Conservation (phyloP, 2,329 filamentous ascomycete genomes). For the Colletotrichum liriopes region DNA sequence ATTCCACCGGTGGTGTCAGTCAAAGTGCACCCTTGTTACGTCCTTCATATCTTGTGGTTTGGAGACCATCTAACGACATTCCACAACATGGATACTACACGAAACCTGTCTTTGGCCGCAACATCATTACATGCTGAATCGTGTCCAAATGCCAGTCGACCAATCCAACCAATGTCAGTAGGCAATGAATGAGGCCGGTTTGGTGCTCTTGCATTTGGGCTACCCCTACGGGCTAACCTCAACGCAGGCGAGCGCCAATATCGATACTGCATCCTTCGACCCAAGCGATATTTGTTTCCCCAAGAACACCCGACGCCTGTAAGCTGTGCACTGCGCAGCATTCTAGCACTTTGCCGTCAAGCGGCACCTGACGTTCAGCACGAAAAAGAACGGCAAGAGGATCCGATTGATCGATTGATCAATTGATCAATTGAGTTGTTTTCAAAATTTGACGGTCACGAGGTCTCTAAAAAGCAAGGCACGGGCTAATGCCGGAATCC, state of each 20-base stretch:
- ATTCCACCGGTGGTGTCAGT: no score
- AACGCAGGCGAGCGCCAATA: not conserved
- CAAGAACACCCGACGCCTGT: slow-evolving; percentile 12
- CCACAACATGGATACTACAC: not conserved
- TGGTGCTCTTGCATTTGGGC: not conserved
- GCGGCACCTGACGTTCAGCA: slow-evolving; percentile 22
- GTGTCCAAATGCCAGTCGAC: no score
- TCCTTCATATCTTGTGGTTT: no score
- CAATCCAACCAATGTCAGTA: not conserved
- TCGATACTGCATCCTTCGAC: not conserved
- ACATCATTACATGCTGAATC: no score
- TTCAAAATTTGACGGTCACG: slow-evolving; percentile 18
- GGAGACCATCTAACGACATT: not conserved
- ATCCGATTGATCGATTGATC: slow-evolving; percentile 10
- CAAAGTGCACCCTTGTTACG: no score
- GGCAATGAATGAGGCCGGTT: not conserved
- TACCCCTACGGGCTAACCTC: not conserved
- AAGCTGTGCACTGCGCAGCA: slow-evolving; percentile 6
- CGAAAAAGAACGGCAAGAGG: slow-evolving; percentile 7
- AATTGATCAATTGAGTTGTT: slow-evolving; percentile 6
- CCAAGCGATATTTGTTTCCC: not conserved
- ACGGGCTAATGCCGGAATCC: slow-evolving; percentile 29
- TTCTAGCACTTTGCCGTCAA: slow-evolving; percentile 2
- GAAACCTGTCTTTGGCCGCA: no score
- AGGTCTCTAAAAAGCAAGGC: slow-evolving; percentile 21